These are phyloP conservation scores for Carallia pectinifolia DNA, from an alignment of 345 rosid species.

Conservation along the genomic window DNA sequence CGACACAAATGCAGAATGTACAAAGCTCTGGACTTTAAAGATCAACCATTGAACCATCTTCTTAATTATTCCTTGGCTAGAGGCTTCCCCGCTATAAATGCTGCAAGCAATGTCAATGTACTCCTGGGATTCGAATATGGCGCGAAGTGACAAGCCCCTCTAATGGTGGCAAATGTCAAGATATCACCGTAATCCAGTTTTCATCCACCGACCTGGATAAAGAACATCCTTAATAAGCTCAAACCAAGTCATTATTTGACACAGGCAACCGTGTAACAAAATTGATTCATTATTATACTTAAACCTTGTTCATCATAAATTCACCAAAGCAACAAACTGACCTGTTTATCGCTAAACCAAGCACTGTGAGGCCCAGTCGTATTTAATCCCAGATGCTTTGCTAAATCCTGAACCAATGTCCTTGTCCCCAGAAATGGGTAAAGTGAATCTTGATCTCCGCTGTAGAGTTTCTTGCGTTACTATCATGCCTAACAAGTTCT, in stretches of 20 bases:
- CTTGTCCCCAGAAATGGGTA: conserved; percentile 12
- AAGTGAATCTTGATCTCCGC: conserved; percentile 27
- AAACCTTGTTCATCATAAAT: no score
- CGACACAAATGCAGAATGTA: no score
- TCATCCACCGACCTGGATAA: conserved; percentile 16
- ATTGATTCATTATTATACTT: no score
- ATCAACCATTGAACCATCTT: neutral
- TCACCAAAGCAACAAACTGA: neutral
- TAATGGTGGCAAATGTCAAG: conserved; percentile 8
- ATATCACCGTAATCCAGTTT: conserved; percentile 8
- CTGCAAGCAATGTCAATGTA: conserved; percentile 6
- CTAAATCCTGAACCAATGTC: conserved; percentile 16
- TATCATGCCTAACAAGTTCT: no score
- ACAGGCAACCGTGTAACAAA: no score
- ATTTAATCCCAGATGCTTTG: conserved; percentile 11
- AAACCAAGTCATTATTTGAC: neutral
- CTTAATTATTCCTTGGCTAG: neutral
- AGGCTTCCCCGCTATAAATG: conserved; percentile 11
- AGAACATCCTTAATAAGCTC: neutral
- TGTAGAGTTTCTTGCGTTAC: neutral
- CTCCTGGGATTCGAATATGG: conserved; percentile 13
- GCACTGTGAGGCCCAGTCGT: neutral
- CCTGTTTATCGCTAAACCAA: conserved; percentile 10
- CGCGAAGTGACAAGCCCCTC: conserved; percentile 15
- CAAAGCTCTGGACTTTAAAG: no score